Percentiles rank a stretch among this genome's conserved stretches.
Conservation (phyloP, 768 basidiomycete species). For the Mycena vulgaris region DNA sequence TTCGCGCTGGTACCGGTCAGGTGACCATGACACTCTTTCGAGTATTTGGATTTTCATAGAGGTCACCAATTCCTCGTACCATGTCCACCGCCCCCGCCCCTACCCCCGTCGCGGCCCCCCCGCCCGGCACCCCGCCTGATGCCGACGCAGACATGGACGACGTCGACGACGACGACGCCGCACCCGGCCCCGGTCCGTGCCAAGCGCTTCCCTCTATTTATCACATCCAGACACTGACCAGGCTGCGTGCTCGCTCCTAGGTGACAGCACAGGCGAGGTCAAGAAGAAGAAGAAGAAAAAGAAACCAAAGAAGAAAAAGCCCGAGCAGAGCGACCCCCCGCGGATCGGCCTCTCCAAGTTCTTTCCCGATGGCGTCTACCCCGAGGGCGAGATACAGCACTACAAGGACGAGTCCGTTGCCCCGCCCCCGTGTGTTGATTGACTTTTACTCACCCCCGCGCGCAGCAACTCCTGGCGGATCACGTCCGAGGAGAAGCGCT, state of each 20-base stretch:
- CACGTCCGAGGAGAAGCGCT: constrained; percentile 92
- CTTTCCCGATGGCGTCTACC: constrained; percentile 89
- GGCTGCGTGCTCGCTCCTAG: too few species aligned
- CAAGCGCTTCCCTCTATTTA: not conserved
- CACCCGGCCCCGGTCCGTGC: constrained; percentile 11
- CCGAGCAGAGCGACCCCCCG: constrained; percentile 92
- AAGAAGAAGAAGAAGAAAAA: constrained; percentile 96
- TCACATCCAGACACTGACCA: too few species aligned
- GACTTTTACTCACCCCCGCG: constrained; percentile 1
- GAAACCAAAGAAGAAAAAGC: constrained; percentile 89
- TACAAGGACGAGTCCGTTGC: constrained; percentile 91
- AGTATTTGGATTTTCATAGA: too few species aligned
- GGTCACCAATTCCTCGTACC: too few species aligned
- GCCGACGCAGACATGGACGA: constrained; percentile 28
- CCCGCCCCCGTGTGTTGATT: not conserved
- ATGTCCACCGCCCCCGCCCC: not conserved
- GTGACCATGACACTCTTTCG: constrained; percentile 13
- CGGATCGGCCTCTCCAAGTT: constrained; percentile 90
- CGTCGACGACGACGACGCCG: constrained; percentile 35
- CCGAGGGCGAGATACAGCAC: constrained; percentile 91
- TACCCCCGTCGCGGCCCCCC: not conserved
- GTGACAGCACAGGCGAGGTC: constrained; percentile 69
- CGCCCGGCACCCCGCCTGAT: constrained; percentile 15
- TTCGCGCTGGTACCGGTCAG: constrained; percentile 8
- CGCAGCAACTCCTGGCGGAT: constrained; percentile 89